Percentiles rank a stretch among this genome's conserved stretches.
phyloP scores from a whole-genome alignment of 202 grass and related monocot genomes.

The Panicum virgatum region DNA sequence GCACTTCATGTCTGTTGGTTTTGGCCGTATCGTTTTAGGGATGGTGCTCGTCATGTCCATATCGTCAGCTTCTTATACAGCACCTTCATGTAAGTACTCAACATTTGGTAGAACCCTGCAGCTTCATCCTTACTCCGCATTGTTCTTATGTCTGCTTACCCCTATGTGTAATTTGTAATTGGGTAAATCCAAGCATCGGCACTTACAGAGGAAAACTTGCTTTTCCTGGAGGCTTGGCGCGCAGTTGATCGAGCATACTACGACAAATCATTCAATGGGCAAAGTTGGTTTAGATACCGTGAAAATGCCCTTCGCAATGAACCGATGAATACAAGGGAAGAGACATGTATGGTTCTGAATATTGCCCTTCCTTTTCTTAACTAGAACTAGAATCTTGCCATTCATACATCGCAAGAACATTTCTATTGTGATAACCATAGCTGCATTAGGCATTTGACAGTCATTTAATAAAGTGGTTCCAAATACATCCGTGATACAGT shows the following conservation, averaged over 20 bases:
- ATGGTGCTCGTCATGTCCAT: slow-evolving; percentile 63
- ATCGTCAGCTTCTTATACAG: slow-evolving; percentile 53
- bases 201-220: slow-evolving; percentile 89
- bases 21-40: slow-evolving; percentile 52
- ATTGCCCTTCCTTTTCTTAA: neutral
- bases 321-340: slow-evolving; percentile 89
- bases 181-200: slow-evolving; percentile 55
- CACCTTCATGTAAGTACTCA: slow-evolving; percentile 60
- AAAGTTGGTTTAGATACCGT: slow-evolving; percentile 94
- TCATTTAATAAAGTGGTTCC: neutral
- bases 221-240: slow-evolving; percentile 97
- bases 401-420: slow-evolving; percentile 10
- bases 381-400: neutral
- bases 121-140: neutral
- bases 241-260: slow-evolving; percentile 88
- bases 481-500: neutral
- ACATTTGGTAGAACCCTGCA: neutral
- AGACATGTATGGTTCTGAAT: slow-evolving; percentile 77
- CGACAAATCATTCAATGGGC: slow-evolving; percentile 93
- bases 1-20: slow-evolving; percentile 39
- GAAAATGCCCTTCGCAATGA: slow-evolving; percentile 81
- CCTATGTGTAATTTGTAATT: neutral
- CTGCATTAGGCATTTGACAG: neutral
- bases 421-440: neutral
- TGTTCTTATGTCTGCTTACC: slow-evolving; percentile 23